Conservation (phyloP, 75 land plant species). For the Pinus taeda region DNA sequence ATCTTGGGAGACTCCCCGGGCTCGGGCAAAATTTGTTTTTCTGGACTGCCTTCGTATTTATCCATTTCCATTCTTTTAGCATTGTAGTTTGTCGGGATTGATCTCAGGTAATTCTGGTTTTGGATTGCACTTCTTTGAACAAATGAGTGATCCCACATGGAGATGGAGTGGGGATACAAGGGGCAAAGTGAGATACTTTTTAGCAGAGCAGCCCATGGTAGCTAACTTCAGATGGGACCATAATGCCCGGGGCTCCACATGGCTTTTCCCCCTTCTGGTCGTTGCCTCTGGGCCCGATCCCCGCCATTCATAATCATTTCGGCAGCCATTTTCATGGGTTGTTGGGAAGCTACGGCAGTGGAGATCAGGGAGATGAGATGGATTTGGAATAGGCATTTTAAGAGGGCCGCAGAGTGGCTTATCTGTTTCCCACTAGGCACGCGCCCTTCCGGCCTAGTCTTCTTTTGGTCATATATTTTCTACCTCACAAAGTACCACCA, state of each 20-base stretch:
- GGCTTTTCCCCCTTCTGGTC: conserved; percentile 22
- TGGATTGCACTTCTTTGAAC: too few relatives aligned
- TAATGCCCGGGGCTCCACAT: conserved; percentile 15
- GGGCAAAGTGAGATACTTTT: conserved; percentile 19
- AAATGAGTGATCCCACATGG: too few relatives aligned
- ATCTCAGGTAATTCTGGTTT: too few relatives aligned
- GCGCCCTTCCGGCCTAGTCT: conserved; percentile 2
- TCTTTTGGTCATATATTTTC: too few relatives aligned
- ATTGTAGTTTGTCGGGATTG: too few relatives aligned
- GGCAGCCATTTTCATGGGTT: conserved; percentile 48
- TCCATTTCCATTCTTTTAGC: too few relatives aligned
- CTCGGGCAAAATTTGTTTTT: too few relatives aligned
- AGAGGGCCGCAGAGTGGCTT: conserved; percentile 4
- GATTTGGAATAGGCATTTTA: conserved; percentile 44
- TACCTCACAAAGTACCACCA: conserved; percentile 38
- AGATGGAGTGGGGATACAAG: neutral
- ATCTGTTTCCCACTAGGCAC: conserved; percentile 42
- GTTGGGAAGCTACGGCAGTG: conserved; percentile 40
- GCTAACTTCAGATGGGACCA: conserved; percentile 27
- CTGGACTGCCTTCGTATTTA: too few relatives aligned
- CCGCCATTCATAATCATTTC: conserved; percentile 68
- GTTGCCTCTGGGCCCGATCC: conserved; percentile 70
- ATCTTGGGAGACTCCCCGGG: too few relatives aligned
- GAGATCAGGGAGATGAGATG: conserved; percentile 84
- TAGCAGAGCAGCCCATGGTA: conserved; percentile 27